phyloP scores from a whole-genome alignment of 768 basidiomycete genomes.

The Lyophyllum shimeji region DNA sequence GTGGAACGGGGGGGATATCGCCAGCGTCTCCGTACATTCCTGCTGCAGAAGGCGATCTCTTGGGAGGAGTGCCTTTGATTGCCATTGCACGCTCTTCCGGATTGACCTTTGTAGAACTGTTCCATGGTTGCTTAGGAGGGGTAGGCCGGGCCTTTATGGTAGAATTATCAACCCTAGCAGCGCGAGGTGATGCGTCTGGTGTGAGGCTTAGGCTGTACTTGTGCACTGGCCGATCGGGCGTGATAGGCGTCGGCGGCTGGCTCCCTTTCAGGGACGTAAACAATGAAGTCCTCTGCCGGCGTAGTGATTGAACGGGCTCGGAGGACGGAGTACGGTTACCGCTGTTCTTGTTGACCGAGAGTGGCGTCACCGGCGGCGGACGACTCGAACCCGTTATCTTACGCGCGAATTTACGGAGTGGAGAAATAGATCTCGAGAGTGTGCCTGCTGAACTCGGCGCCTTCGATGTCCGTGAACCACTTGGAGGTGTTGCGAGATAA shows the following conservation, averaged over 20 bases:
- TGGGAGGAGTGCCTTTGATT: constrained; percentile 49
- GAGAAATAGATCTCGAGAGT: constrained; percentile 77
- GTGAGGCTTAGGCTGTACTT: constrained; percentile 72
- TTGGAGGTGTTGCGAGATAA: constrained; percentile 66
- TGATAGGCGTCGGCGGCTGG: constrained; percentile 43
- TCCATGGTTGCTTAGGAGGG: constrained; percentile 62
- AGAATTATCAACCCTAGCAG: constrained; percentile 36
- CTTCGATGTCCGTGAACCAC: constrained; percentile 41
- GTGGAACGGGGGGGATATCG: constrained; percentile 46
- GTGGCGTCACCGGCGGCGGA: constrained; percentile 42
- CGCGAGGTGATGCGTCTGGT: constrained; percentile 63
- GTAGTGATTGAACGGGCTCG: constrained; percentile 48
- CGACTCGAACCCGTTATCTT: constrained; percentile 55
- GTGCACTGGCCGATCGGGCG: constrained; percentile 60
- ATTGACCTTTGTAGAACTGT: constrained; percentile 77
- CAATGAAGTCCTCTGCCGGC: constrained; percentile 65
- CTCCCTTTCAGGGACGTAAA: constrained; percentile 49
- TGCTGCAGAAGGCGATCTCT: constrained; percentile 48
- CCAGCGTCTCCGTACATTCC: constrained; percentile 35
- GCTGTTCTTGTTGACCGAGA: constrained; percentile 45
- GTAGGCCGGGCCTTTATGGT: constrained; percentile 37
- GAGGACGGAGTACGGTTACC: constrained; percentile 45
- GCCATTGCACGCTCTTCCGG: constrained; percentile 46
- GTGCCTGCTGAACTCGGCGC: constrained; percentile 50
- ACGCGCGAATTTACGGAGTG: constrained; percentile 74